Evolutionary conservation across 2,329 filamentous ascomycete species (phyloP).

Genomic region (Arachnomyces sp.): DNA sequence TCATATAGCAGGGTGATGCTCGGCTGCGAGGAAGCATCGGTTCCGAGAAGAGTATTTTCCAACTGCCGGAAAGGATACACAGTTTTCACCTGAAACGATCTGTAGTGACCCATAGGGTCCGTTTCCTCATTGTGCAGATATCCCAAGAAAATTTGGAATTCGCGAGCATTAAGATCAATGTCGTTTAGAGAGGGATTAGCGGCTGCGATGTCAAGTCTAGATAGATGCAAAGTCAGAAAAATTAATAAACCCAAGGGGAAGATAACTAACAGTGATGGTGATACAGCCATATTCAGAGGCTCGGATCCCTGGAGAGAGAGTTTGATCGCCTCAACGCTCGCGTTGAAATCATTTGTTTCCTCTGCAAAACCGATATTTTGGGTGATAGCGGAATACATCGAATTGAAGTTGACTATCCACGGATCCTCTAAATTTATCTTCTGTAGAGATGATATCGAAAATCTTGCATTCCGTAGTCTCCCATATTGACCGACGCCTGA

Average conservation of each 20-base stretch:
- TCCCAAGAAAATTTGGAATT: constrained; percentile 21
- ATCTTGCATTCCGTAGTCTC: no score
- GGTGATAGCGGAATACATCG: constrained; percentile 20
- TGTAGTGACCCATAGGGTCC: neutral
- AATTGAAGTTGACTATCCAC: constrained; percentile 24
- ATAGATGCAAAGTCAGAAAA: constrained; percentile 3
- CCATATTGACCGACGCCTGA: constrained; percentile 3
- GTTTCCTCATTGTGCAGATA: constrained; percentile 6
- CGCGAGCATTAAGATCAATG: constrained; percentile 28
- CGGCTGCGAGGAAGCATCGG: constrained; percentile 5
- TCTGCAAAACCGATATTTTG: constrained; percentile 6
- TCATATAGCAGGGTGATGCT: constrained; percentile 27
- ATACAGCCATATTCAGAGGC: constrained; percentile 2
- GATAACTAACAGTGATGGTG: constrained; percentile 25
- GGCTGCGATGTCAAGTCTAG: constrained; percentile 26
- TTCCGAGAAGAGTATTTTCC: neutral
- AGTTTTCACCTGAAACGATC: no score
- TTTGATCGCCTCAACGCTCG: neutral
- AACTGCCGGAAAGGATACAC: neutral
- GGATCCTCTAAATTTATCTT: no score
- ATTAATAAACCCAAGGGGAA: constrained; percentile 3
- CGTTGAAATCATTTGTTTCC: constrained; percentile 12
- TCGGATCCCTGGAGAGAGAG: constrained; percentile 4
- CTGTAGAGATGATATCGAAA: constrained; percentile 11
- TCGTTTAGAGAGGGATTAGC: constrained; percentile 23